phyloP scores from a whole-genome alignment of 179 eudicot genomes.

The Sideroxylon spinosum region DNA sequence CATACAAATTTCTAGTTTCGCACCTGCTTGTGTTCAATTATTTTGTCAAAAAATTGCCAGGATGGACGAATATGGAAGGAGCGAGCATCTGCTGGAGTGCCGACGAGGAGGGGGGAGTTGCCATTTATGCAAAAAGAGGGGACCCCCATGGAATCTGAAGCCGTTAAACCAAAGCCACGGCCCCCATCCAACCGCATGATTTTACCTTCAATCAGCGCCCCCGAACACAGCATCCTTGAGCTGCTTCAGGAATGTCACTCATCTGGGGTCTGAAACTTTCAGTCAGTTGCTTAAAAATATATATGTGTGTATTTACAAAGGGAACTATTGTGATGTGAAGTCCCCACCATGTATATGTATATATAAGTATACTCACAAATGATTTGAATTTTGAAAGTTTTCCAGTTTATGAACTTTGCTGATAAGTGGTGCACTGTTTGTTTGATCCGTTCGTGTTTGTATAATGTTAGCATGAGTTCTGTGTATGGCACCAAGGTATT shows the following conservation, averaged over 20 bases:
- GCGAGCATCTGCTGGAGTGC: conserved; percentile 45
- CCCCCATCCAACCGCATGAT: conserved; percentile 47
- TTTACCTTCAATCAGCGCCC: conserved; percentile 73
- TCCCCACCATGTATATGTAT: too few relatives aligned
- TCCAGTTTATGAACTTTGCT: too few relatives aligned
- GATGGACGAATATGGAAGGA: conserved; percentile 74
- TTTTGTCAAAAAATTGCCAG: conserved; percentile 24
- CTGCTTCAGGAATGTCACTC: conserved; percentile 50
- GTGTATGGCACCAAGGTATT: too few relatives aligned
- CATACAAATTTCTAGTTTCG: too few relatives aligned
- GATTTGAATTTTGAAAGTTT: too few relatives aligned
- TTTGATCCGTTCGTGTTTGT: too few relatives aligned
- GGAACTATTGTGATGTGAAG: too few relatives aligned
- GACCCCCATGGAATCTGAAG: conserved; percentile 19
- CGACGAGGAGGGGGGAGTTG: conserved; percentile 37
- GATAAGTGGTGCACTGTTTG: too few relatives aligned
- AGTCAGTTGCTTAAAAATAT: too few relatives aligned
- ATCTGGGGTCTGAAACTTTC: conserved; percentile 16
- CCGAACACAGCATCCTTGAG: conserved; percentile 66
- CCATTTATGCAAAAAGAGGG: conserved; percentile 32
- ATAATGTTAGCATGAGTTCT: too few relatives aligned
- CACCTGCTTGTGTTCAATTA: neutral
- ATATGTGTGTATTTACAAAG: too few relatives aligned
- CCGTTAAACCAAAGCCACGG: conserved; percentile 19
- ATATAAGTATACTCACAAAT: too few relatives aligned